Base-by-base conservation (phyloP, 768 basidiomycete species). In the Tubosaeta sp. region DNA sequence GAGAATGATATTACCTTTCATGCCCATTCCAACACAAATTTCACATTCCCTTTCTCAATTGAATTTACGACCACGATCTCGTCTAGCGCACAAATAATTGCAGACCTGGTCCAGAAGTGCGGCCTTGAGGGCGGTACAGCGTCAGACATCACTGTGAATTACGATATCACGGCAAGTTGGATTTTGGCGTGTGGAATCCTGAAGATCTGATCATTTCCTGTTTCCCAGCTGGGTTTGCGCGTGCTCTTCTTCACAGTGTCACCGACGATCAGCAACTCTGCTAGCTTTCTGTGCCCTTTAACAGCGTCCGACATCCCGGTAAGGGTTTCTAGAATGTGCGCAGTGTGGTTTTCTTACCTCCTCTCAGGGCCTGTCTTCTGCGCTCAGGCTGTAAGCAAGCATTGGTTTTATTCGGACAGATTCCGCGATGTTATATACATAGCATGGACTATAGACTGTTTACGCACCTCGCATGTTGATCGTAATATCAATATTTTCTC, bases 31-130 rank as follows among this genome's bases (percentile, higher is more conserved):
- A 72, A 75, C 56, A 87, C 81, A 5, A 83, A 80, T 55, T 81
- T 90, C 72, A 84, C 82, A 0, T 88, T 93, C 73, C 90, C 90
- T 2, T 87, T 92, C 69, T 59, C 76, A 6, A 72, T 93, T 39
- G 70, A 72, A 41, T 93, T 91, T 71, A 78, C 77, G 34, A 71
- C 73, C 25, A 61, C 76, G 0, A 60, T 71, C 39, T 79, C 88
- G 53, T 83, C 88, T 9, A 72, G 72, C 35, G 64, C 69, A 31
- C 48, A 51, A 6, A 80, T 91, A 19, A 72, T 92, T n/a, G 31
- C 67, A 10, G 86, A 91, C 63, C 59, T 93, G 25, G 79, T 76
- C 2, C 57, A 59, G 9, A 86, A 83, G 59, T 93, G 90, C 61
- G 84, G 84, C 43, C 59, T 80, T 39, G 54, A 59, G 1, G 80